These are phyloP conservation scores for Eucalyptus guilfoylei DNA, from an alignment of 345 rosid genomes.

Conservation along the genomic window DNA sequence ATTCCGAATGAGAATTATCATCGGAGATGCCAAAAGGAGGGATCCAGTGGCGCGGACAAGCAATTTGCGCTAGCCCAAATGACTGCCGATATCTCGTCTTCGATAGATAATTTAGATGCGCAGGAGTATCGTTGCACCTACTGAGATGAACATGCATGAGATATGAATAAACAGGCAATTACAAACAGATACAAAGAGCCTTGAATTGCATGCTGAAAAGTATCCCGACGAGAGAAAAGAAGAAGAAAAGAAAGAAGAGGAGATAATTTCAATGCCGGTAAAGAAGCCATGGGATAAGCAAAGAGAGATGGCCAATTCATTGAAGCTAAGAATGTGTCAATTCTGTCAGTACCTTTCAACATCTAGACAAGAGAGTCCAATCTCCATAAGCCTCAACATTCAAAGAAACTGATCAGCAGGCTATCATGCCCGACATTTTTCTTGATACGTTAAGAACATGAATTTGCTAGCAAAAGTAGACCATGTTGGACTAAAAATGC, in stretches of 20 bases:
- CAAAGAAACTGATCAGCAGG: background rate
- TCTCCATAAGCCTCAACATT: background rate
- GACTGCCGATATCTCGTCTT: background rate
- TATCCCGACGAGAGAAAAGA: background rate
- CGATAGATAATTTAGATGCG: background rate
- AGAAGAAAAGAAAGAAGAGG: background rate
- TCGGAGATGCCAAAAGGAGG: background rate
- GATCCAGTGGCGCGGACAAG: background rate
- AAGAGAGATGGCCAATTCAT: background rate
- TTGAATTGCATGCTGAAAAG: background rate
- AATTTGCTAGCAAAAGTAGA: background rate
- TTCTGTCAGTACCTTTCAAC: background rate
- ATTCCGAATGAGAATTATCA: background rate
- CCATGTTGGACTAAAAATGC: background rate
- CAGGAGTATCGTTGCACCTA: background rate
- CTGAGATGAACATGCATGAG: background rate
- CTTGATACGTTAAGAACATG: background rate
- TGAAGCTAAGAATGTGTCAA: background rate
- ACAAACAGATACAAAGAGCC: background rate
- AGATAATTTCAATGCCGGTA: background rate
- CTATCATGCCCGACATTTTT: background rate
- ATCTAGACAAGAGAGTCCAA: background rate
- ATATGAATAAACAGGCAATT: background rate
- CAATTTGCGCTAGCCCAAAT: background rate
- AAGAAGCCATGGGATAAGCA: background rate